phyloP scores from a whole-genome alignment of 192 early-diverging fungal species.

The Umbelopsis sp. region DNA sequence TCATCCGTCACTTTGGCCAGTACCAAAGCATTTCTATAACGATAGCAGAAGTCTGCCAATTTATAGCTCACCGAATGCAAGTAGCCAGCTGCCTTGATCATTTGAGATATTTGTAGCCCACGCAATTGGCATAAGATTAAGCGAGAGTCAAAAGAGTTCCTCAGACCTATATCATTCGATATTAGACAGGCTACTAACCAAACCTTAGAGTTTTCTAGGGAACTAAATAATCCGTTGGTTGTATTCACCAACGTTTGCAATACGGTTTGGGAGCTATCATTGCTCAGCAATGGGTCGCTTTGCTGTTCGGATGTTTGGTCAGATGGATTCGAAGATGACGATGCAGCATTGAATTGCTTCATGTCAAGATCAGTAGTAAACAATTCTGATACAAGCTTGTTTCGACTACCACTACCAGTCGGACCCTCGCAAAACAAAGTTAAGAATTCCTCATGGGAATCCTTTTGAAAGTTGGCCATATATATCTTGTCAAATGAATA shows the following conservation, averaged over 20 bases:
- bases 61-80: slow-evolving; percentile 77
- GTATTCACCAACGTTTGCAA: no score
- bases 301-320: no score
- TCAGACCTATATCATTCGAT: slow-evolving; percentile 65
- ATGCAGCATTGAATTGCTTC: no score
- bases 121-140: slow-evolving; percentile 70
- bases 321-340: no score
- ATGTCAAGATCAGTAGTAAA: neutral
- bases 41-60: slow-evolving; percentile 74
- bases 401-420: neutral
- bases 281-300: no score
- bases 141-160: slow-evolving; percentile 66
- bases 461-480: neutral
- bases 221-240: slow-evolving; percentile 37
- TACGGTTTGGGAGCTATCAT: no score
- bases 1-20: slow-evolving; percentile 31
- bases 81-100: slow-evolving; percentile 62
- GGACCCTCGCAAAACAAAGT: neutral
- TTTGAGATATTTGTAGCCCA: slow-evolving; percentile 62
- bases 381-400: neutral
- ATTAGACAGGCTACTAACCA: slow-evolving; percentile 79
- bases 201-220: slow-evolving; percentile 67
- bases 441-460: neutral
- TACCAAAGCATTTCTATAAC: slow-evolving; percentile 66
- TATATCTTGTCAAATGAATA: neutral